Evolutionary conservation across 2,329 filamentous ascomycete species (phyloP).

Genomic region (Aspergillus sp.): DNA sequence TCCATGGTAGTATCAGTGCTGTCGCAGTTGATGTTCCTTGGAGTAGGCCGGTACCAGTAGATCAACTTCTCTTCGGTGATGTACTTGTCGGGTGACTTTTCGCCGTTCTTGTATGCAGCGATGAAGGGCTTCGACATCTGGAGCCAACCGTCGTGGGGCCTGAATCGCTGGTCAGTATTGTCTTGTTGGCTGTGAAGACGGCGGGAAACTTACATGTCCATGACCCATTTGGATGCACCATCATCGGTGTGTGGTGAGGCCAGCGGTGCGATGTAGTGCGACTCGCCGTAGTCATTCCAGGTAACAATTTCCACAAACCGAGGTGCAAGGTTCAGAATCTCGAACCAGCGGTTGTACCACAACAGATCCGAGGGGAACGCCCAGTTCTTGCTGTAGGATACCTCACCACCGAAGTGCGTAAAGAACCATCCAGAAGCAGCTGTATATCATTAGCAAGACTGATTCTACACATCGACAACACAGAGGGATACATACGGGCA

Average conservation of each 20-base stretch:
- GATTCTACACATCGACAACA: not conserved
- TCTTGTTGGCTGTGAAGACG: too few relatives aligned
- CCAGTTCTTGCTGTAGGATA: slow-evolving; percentile 56
- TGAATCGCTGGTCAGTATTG: slow-evolving; percentile 14
- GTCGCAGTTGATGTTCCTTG: slow-evolving; percentile 51
- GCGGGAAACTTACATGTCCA: slow-evolving; percentile 46
- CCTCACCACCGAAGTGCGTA: slow-evolving; percentile 51
- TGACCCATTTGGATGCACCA: slow-evolving; percentile 52
- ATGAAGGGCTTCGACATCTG: slow-evolving; percentile 58
- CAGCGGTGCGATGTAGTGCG: slow-evolving; percentile 56
- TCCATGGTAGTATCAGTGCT: slow-evolving; percentile 54
- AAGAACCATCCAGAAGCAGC: slow-evolving; percentile 55
- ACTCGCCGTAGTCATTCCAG: slow-evolving; percentile 58
- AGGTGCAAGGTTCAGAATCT: slow-evolving; percentile 49
- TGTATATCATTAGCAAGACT: slow-evolving; percentile 14
- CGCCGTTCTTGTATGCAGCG: slow-evolving; percentile 54
- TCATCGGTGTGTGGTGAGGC: slow-evolving; percentile 42
- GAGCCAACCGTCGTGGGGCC: slow-evolving; percentile 56
- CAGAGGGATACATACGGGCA: slow-evolving; percentile 39
- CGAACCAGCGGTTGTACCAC: slow-evolving; percentile 47
- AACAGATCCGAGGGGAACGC: slow-evolving; percentile 49
- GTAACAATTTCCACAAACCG: slow-evolving; percentile 52
- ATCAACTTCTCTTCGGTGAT: slow-evolving; percentile 53
- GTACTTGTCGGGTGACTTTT: slow-evolving; percentile 35
- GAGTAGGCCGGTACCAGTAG: slow-evolving; percentile 60